Base-by-base conservation (phyloP, 768 basidiomycete species). In the Calocera cornea region DNA sequence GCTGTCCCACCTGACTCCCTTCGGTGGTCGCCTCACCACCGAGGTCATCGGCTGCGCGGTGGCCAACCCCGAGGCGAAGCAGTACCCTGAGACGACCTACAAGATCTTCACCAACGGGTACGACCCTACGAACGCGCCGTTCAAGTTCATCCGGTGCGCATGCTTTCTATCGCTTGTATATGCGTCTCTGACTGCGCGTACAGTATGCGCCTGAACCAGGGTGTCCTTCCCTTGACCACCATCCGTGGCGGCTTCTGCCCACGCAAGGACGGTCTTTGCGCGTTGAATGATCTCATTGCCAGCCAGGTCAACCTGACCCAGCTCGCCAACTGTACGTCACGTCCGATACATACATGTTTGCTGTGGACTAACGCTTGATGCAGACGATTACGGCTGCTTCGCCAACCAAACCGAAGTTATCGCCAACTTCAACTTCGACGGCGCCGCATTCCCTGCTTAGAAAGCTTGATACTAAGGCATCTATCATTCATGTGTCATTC, bases 11-110 rank as follows among this genome's bases (percentile, higher is more conserved):
- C 64, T 65, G n/a, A 65, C 64, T 24, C 64, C 64, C 19, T 65
- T 65, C 64, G 64, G 34, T 19, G 41, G 36, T 17, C 33, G 64
- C 5, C 64, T 65, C 33, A 40, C 41, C 16, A 65, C 64, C 19
- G 64, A 65, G 36, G 64, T 65, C 64, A 65, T 65, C 36, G 64
- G 64, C 36, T 65, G 64, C 38, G 41, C 36, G n/a, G 36, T 34
- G 36, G 33, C 64, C 24, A 41, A 65, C 64, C 64, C 64, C 2
- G 40, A 29, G 17, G 34, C 36, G 19, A 65, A 65, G 64, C 64
- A 65, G 36, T 40, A 36, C 14, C 36, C 64, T 7, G 41, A 36
- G 64, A 65, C 64, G 36, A 40, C 41, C 16, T 65, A 65, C 41
- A 65, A 36, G 41, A 36, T 41, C 36, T 34, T 8, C 64, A 65